Base-by-base conservation (phyloP, 73 alveolate genomes). In the Vitrella brassicaformis region DNA sequence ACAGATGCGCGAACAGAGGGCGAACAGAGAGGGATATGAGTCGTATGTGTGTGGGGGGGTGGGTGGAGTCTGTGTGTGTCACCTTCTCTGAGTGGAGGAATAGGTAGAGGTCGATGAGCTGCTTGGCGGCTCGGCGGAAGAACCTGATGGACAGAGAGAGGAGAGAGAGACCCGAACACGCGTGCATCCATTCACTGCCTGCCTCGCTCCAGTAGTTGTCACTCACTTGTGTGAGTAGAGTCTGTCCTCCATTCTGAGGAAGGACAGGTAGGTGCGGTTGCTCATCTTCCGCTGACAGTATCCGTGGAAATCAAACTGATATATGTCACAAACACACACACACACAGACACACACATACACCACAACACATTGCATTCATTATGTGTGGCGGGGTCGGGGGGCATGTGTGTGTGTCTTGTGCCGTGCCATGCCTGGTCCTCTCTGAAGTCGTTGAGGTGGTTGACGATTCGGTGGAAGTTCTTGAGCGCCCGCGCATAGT, bases 241-340 rank as follows among this genome's bases (percentile, higher is more conserved):
- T 75, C 82, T 75, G 28, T 66, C 56, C 19, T 25, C 32, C 25
- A 27, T n/a, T 26, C 71, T 30, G 32, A 66, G 32, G 10, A 1
- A 27, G 26, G 26, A 31, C 71, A 66, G 71, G 31, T 18, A 66
- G 26, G n/a, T 22, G 25, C 19, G 25, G 67, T 47, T n/a, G 32
- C 71, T 92, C 75, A 82, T 85, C 82, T 89, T 89, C 73, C 96
- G 85, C 82, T 89, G 68, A 39, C 94, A 91, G 71, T 90, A 92
- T 78, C 84, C 77, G 83, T 92, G 94, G 76, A 92, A 91, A 68
- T 93, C 98, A 72, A 83, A 87, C 85, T 89, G 90, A 70, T n/a
- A n/a, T n/a, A n/a, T n/a, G n/a, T n/a, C n/a, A n/a, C n/a, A n/a
- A n/a, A n/a, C n/a, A n/a, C n/a, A n/a, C n/a, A n/a, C n/a, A n/a